Conservation (phyloP, 768 basidiomycete species). For the Mycena polygramma region DNA sequence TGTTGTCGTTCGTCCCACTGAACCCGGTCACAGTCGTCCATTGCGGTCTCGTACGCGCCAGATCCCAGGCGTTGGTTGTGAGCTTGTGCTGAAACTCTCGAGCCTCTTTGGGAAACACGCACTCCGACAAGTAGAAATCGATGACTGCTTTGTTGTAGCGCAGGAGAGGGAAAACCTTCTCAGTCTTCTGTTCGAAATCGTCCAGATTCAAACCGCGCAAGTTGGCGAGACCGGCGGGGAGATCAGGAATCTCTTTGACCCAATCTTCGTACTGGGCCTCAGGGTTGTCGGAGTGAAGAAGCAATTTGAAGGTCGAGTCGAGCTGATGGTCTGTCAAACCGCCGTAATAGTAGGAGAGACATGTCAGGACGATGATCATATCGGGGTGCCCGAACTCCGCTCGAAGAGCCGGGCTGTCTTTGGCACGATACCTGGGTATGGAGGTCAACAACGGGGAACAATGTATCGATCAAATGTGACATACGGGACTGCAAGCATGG, state of each 20-base stretch:
- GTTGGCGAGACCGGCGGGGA: constrained; percentile 49
- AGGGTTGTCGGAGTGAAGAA: constrained; percentile 59
- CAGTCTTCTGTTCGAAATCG: constrained; percentile 50
- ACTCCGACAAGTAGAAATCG: constrained; percentile 59
- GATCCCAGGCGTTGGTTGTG: constrained; percentile 66
- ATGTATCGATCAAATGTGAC: too few species aligned
- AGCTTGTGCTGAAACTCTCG: constrained; percentile 63
- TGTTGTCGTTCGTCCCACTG: constrained; percentile 69
- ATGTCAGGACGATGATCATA: constrained; percentile 59
- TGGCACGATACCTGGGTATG: constrained; percentile 52
- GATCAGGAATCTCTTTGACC: constrained; percentile 40
- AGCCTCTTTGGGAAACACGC: constrained; percentile 65
- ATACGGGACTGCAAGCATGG: constrained; percentile 64
- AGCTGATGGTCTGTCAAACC: constrained; percentile 58
- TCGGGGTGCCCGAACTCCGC: constrained; percentile 71
- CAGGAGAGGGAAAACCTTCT: constrained; percentile 46
- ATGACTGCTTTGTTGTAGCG: constrained; percentile 53
- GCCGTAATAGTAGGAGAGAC: constrained; percentile 62
- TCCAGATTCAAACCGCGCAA: constrained; percentile 59
- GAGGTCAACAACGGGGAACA: too few species aligned
- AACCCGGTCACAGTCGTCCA: constrained; percentile 65
- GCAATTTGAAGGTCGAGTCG: constrained; percentile 49
- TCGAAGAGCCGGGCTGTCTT: constrained; percentile 59
- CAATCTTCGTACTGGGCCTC: constrained; percentile 56
- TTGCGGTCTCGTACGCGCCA: constrained; percentile 53